phyloP scores from a whole-genome alignment of 2,329 filamentous ascomycete genomes.

The Davidsoniella neocaledoniae region DNA sequence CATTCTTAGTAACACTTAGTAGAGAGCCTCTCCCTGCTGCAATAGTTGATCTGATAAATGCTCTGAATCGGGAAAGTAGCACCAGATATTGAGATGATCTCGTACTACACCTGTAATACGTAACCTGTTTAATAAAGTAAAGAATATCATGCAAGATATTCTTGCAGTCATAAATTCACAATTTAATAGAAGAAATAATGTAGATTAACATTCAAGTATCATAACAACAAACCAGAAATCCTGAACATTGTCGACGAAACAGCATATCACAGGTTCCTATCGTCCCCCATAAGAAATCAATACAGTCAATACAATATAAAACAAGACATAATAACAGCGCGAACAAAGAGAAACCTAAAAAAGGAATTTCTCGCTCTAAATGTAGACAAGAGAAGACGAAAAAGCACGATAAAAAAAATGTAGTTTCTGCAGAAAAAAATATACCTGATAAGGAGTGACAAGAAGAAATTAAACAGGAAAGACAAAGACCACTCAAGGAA shows the following conservation, averaged over 20 bases:
- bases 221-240: not conserved
- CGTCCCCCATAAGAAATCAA: not conserved
- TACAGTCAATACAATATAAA: not conserved
- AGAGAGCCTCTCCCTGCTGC: too few relatives aligned
- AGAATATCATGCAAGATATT: too few relatives aligned
- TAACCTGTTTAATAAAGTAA: too few relatives aligned
- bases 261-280: not conserved
- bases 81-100: too few relatives aligned
- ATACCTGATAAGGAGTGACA: not conserved
- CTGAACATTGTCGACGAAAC: not conserved
- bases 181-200: not conserved
- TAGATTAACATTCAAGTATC: not conserved
- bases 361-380: not conserved
- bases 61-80: too few relatives aligned
- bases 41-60: too few relatives aligned
- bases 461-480: not conserved
- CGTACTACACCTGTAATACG: too few relatives aligned
- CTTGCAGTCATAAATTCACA: not conserved
- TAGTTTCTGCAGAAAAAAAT: not conserved
- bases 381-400: not conserved
- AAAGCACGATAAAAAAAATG: not conserved
- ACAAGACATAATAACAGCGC: not conserved
- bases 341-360: conserved; percentile 1
- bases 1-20: too few relatives aligned
- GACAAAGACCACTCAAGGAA: conserved; percentile 7